Base-by-base conservation (phyloP, 1,284 basidiomycete species). In the Moesziomyces sp. region DNA sequence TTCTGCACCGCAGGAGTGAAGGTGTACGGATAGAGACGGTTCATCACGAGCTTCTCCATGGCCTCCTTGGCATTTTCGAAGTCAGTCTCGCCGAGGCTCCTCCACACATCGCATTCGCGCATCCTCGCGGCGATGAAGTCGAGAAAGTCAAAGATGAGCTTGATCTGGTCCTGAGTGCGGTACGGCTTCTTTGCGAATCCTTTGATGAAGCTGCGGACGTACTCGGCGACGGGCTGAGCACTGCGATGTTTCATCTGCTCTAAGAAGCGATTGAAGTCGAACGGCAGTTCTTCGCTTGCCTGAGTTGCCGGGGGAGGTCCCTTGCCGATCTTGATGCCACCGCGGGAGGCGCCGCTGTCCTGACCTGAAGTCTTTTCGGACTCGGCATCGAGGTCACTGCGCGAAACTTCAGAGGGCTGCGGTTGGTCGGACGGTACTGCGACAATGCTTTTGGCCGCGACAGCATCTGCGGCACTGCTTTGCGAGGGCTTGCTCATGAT, bases 21-120 rank as follows among this genome's bases (percentile, higher is more conserved):
- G 0, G 83, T 83, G 57, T 76, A 79, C 1, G 73, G 71, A 85
- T 97, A 98, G 57, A 98, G 86, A 51, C 95, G 88, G 80, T 99
- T 99, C 97, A 99, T 99, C 77, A 99, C 94, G 11, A 99, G 89
- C 85, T 99, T 99, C 88, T 99, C 96, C 93, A 99, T 98, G 53
- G 94, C 95, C 86, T 99, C 96, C 86, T 94, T 90, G 0, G 95
- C 94, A 78, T 97, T 95, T 65, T 98, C 97, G 77, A 99, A 97
- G 83, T 99, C 95, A 5, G 86, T 86, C 24, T 93, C 90, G 5
- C 89, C 87, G 5, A 80, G 60, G 8, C 58, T 61, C 21, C 75
- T 66, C 79, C 80, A 84, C 13, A 82, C 68, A 35, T 73, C 68
- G 47, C 76, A 74, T 51, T 82, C 75, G 21, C 71, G 42, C 82